Evolutionary conservation across 257 asterid species (phyloP).

Genomic region (Anisodus acutangulus): DNA sequence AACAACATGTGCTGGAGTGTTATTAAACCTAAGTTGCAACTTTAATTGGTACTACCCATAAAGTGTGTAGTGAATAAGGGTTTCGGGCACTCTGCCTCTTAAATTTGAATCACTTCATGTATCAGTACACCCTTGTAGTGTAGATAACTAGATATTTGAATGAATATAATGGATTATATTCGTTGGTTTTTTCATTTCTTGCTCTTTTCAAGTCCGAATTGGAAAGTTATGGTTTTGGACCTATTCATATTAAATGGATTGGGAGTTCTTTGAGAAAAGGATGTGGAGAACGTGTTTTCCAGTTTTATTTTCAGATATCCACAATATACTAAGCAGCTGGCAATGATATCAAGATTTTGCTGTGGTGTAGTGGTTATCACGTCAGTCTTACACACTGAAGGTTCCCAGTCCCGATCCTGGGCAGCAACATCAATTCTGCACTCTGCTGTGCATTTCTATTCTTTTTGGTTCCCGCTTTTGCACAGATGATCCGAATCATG

Average conservation of each 20-base stretch:
- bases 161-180: neutral
- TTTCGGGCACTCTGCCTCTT: neutral
- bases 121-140: neutral
- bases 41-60: neutral
- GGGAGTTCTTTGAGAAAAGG: neutral
- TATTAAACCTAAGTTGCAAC: neutral
- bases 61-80: neutral
- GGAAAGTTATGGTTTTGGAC: neutral
- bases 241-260: neutral
- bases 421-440: slow-evolving; percentile 40
- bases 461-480: neutral
- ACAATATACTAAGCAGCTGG: too few relatives aligned
- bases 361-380: slow-evolving; percentile 69
- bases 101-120: neutral
- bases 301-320: too few relatives aligned
- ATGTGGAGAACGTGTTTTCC: too few relatives aligned
- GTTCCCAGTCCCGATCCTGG: slow-evolving; percentile 63
- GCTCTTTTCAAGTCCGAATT: neutral
- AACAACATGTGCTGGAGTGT: neutral
- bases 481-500: neutral
- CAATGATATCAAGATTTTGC: slow-evolving; percentile 1
- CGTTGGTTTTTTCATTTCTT: neutral
- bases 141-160: neutral
- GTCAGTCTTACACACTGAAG: slow-evolving; percentile 61
- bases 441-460: neutral